Base-by-base conservation (phyloP, 805 yeast species). In the Yamadazyma insecticola region DNA sequence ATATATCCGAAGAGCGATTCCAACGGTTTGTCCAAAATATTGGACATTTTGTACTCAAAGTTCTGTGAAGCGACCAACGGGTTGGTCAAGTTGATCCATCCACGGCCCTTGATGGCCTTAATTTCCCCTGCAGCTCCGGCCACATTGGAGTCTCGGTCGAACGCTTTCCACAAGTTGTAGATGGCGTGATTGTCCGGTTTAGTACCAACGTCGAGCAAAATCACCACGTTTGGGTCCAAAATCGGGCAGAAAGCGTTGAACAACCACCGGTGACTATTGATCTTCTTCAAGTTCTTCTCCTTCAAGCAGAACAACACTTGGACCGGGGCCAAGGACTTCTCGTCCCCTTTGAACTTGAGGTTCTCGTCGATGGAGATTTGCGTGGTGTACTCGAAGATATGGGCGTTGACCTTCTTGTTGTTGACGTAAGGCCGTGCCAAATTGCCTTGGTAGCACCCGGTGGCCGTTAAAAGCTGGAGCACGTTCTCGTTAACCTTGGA, bases 121-220 rank as follows among this genome's bases (percentile, higher is more conserved):
- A 92, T 89, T 57, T 92, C 97, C 40, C 99, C 99, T 10, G 97
- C 97, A 1, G 96, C 98, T 41, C 99, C 99, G 0, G 96, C 99
- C 32, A 92, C 96, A 48, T 90, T 89, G 1, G 97, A 88, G 53
- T 92, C 97, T 45, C 78, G 73, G 56, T 92, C 98, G 57, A 92
- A 92, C 0, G 96, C 95, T 57, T 92, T 92, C 99, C 99, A 92
- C 37, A 92, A 66, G 46, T 90, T 92, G 51, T 92, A 94, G 16
- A 90, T 67, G 0, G 97, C 90, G 32, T 82, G 78, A 28, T 75
- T 73, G 42, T 87, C 88, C n/a, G 97, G 95, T 48, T 81, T 78
- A 0, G 99, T 92, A 40, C 99, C 99, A n/a, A 92, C 98, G 67
- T 92, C 99, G 29, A 92, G 70, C 38, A 92, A 60, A 6, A 87